Base-by-base conservation (phyloP, 805 yeast genomes). In the Debaryomyces hansenii region DNA sequence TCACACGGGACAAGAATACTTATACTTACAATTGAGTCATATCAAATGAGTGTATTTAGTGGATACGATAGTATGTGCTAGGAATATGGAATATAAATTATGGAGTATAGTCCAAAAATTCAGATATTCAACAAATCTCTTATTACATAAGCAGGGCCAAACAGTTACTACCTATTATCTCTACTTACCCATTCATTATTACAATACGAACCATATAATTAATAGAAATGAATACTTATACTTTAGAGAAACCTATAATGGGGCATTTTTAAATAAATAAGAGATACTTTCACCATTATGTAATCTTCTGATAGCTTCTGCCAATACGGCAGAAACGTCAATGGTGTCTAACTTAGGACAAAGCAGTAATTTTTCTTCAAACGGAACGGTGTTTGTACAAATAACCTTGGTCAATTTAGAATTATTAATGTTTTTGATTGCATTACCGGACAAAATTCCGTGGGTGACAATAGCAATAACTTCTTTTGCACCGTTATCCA, bases 201-300 rank as follows among this genome's bases (percentile, higher is more conserved):
- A 16, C 18, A 16, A 16, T 16, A 16, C 2, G 18, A 16, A 16
- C 4, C 18, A 16, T 16, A 16, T 16, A 16, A 16, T 16, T 24
- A 24, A 24, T 2, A 5, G 27, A 24, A 24, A 24, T 24, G 27
- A 24, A 24, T 24, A 24, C 4, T 24, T 5, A 24, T 24, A 24
- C 27, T 31, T 31, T 6, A 31, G 34, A 31, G 16, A 9, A 31
- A 11, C 34, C 16, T 31, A 62, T 46, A 64, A 63, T n/a, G 75
- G 75, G 27, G 69, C 76, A 45, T 91, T 83, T 43, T 82, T 82
- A 68, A 91, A 89, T 57, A 91, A 73, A 64, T 90, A 91, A 2
- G 96, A 87, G 29, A 91, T 87, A 62, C 95, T 85, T 72, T 92
- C 99, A 59, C 99, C 99, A 61, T 94, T 92, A 66, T 92, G 99